Base-by-base conservation (phyloP, 768 basidiomycete genomes). In the Lactarius psammicola region DNA sequence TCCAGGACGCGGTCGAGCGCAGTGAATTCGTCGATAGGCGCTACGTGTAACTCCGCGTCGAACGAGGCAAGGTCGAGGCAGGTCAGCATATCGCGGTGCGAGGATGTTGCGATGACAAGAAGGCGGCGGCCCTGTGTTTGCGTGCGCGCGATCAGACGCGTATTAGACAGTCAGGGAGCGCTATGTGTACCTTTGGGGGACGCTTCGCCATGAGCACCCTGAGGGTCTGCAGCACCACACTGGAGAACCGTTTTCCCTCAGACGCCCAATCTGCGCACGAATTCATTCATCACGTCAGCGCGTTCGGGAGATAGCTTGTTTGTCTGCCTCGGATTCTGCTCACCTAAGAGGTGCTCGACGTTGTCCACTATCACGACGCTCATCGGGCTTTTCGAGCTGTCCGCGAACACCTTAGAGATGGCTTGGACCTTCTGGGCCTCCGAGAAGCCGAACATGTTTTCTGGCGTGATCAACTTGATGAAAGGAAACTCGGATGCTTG, bases 211-310 rank as follows among this genome's bases (percentile, higher is more conserved):
- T 86, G 28, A 99, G 80, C 0, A 98, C 95, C 58, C 96, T 79
- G 20, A 99, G 78, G 0, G 95, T 82, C 75, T 98, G 97, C 28
- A 98, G 80, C 4, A 98, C 93, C 8, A 87, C 80, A 75, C 98
- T 98, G 1, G 96, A 98, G 78, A 98, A 99, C 56, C 95, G 83
- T 20, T 89, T 92, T 2, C 96, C 96, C 77, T 98, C 89, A 4
- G 95, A 94, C 8, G 94, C 94, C 91, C 94, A 98, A 70, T 98
- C 96, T 95, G 66, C 42, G 49, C 13, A 70, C 58, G 10, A 49
- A 42, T 11, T 36, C 31, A 31, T 3, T 6, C 1, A 55, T 51
- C 59, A 61, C 26, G 5, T 55, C 26, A 36, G 36, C 18, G 40
- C n/a, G 46, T 34, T 60, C 44, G 0, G 38, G 30, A 59, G 5